These are phyloP conservation scores for Linderniella brevidens DNA, from an alignment of 257 asterid genomes.

Conservation along the genomic window DNA sequence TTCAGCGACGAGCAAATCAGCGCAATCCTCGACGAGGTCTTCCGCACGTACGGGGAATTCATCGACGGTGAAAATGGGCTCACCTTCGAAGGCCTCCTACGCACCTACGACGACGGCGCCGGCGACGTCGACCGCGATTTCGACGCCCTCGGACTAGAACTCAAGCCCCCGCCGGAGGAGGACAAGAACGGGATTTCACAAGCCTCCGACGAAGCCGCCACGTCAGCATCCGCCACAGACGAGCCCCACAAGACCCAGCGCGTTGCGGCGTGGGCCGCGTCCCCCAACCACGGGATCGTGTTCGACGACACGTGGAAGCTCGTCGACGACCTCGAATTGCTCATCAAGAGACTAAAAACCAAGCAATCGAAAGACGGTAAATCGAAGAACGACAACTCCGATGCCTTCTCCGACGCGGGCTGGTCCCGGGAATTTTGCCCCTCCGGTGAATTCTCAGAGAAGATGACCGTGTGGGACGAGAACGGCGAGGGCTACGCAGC, in stretches of 20 bases:
- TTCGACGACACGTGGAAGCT: slow-evolving; percentile 94
- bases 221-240: slow-evolving; percentile 56
- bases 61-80: slow-evolving; percentile 82
- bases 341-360: slow-evolving; percentile 46
- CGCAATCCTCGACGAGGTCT: slow-evolving; percentile 85
- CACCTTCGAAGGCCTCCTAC: slow-evolving; percentile 74
- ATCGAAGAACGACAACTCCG: slow-evolving; percentile 62
- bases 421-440: slow-evolving; percentile 92
- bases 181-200: slow-evolving; percentile 28
- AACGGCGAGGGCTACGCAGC: slow-evolving; percentile 51
- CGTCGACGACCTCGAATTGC: slow-evolving; percentile 66
- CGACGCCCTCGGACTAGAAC: slow-evolving; percentile 81
- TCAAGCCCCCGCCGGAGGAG: slow-evolving; percentile 35
- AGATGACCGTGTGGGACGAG: slow-evolving; percentile 72
- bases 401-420: slow-evolving; percentile 73
- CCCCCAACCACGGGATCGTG: slow-evolving; percentile 90
- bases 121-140: slow-evolving; percentile 97
- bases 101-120: slow-evolving; percentile 96
- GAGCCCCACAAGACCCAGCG: slow-evolving; percentile 91
- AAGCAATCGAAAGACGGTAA: slow-evolving; percentile 71
- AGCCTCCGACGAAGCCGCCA: slow-evolving; percentile 39
- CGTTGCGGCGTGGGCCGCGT: slow-evolving; percentile 96
- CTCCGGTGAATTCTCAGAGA: slow-evolving; percentile 45
- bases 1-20: slow-evolving; percentile 90
- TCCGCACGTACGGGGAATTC: slow-evolving; percentile 77